Evolutionary conservation across 1,284 basidiomycete species (phyloP).

Genomic region (Bjerkandera adusta): DNA sequence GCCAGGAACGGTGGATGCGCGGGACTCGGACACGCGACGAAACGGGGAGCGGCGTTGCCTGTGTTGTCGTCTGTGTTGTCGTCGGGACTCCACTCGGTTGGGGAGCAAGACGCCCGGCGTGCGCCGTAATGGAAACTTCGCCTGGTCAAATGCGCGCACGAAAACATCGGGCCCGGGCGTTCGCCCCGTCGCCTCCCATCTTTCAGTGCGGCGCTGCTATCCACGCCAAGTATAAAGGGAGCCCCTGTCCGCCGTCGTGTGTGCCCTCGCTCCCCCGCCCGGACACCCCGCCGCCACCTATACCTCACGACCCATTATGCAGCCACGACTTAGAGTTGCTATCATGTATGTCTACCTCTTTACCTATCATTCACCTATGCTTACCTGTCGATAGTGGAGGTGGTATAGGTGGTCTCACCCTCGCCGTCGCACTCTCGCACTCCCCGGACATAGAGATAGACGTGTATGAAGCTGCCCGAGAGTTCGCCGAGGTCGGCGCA

Average conservation of each 20-base stretch:
- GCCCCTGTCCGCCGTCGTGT: background rate
- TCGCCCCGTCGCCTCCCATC: too few relatives aligned
- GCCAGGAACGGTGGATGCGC: too few relatives aligned
- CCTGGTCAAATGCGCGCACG: too few relatives aligned
- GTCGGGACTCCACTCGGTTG: too few relatives aligned
- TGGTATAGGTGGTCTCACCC: conserved; percentile 38
- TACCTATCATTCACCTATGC: background rate
- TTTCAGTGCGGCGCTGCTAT: too few relatives aligned
- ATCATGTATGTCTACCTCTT: conserved; percentile 25
- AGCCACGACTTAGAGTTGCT: conserved; percentile 26
- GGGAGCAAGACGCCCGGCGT: too few relatives aligned
- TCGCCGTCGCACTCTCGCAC: conserved; percentile 35
- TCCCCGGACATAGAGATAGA: conserved; percentile 34
- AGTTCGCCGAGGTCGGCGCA: conserved; percentile 35
- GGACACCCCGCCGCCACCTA: background rate
- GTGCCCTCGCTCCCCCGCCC: background rate
- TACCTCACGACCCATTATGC: conserved; percentile 7
- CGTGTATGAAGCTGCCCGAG: conserved; percentile 36
- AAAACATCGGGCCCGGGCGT: too few relatives aligned
- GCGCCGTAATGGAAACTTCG: too few relatives aligned
- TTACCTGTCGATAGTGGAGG: conserved; percentile 29
- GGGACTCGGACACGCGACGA: too few relatives aligned
- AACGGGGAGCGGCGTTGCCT: too few relatives aligned
- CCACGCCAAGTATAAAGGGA: background rate
- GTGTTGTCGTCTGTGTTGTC: too few relatives aligned